Conservation (phyloP, 176 grass and related monocot species). For the Raddia guianensis region DNA sequence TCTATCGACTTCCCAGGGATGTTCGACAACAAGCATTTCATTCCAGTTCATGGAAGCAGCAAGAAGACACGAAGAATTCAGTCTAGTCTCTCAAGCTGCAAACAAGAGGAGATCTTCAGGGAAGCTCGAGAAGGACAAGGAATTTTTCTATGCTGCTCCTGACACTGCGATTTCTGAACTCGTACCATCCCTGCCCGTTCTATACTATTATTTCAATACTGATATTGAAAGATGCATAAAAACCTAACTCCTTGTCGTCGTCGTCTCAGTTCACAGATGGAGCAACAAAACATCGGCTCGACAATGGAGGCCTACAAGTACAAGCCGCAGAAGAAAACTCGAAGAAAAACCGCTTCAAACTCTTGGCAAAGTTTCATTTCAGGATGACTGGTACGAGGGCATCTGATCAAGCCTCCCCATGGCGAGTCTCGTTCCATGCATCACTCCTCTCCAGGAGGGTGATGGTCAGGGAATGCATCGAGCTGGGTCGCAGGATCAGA, state of each 20-base stretch:
- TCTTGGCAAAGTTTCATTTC: constrained; percentile 19
- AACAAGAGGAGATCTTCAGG: background rate
- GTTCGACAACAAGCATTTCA: background rate
- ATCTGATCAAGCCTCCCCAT: background rate
- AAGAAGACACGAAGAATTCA: background rate
- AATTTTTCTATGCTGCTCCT: background rate
- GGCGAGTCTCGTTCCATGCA: background rate
- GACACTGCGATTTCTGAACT: constrained; percentile 10
- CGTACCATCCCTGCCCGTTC: background rate
- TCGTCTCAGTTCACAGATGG: constrained; percentile 22
- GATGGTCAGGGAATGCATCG: constrained; percentile 17
- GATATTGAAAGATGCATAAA: background rate
- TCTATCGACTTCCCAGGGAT: background rate
- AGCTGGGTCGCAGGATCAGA: background rate
- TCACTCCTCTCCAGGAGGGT: constrained; percentile 9
- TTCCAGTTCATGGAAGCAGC: background rate
- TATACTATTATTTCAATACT: background rate
- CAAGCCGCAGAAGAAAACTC: background rate
- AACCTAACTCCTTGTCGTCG: background rate
- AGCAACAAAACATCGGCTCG: constrained; percentile 4
- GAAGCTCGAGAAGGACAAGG: background rate
- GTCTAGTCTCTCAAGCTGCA: background rate
- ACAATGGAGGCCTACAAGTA: background rate
- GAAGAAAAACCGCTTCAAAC: background rate
- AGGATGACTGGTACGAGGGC: background rate